These are phyloP conservation scores for Globisporangium takayamanum DNA, from an alignment of 352 stramenopile species.

Conservation along the genomic window DNA sequence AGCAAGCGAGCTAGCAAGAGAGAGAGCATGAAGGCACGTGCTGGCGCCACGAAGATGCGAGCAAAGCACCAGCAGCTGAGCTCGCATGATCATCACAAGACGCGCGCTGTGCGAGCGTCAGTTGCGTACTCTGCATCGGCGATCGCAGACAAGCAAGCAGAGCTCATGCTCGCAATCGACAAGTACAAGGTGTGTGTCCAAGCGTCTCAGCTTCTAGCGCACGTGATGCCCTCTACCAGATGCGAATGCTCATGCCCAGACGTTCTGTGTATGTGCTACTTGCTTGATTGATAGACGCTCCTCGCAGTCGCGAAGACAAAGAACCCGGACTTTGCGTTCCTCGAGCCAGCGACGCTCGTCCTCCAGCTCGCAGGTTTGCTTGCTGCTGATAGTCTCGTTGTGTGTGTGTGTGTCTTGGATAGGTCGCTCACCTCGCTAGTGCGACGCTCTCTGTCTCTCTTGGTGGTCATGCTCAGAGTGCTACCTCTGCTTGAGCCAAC, in stretches of 20 bases:
- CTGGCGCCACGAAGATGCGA: not conserved
- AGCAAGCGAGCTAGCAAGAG: not conserved
- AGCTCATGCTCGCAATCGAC: slow-evolving; percentile 26
- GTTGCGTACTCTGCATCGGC: not conserved
- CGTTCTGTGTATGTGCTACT: not conserved
- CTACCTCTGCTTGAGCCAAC: slow-evolving; percentile 19
- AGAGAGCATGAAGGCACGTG: not conserved
- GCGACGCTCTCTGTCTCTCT: too few species aligned
- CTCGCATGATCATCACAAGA: not conserved
- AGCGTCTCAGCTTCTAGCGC: too few species aligned
- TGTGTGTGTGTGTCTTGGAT: not conserved
- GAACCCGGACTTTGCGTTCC: slow-evolving; percentile 42
- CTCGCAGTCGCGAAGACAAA: slow-evolving; percentile 23
- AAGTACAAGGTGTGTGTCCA: slow-evolving; percentile 31
- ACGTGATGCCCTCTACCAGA: too few species aligned
- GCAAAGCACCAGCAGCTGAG: slow-evolving; percentile 1
- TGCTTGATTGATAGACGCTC: slow-evolving; percentile 17
- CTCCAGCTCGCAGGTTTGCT: slow-evolving; percentile 31
- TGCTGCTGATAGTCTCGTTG: not conserved
- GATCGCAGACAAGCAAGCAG: slow-evolving; percentile 5
- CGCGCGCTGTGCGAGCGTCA: not conserved
- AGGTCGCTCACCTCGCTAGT: too few species aligned
- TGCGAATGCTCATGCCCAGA: not conserved
- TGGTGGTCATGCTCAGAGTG: slow-evolving; percentile 15
- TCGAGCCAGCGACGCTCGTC: slow-evolving; percentile 28